Evolutionary conservation across 176 grass and related monocot genomes (phyloP).

Genomic region (Eragrostis nindensis): DNA sequence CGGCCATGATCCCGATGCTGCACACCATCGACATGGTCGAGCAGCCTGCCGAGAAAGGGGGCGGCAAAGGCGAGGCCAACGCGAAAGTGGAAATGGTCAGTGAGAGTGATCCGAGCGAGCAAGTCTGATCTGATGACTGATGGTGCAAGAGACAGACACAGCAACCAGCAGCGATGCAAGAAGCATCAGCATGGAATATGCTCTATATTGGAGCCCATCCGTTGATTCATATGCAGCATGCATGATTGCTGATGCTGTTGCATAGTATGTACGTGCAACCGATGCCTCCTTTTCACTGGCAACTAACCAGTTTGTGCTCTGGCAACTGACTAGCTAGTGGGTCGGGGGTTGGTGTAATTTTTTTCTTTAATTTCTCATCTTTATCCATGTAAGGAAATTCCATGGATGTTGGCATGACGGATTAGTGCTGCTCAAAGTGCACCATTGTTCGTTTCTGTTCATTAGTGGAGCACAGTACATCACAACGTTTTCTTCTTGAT

Average conservation of each 20-base stretch:
- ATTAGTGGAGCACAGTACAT: neutral
- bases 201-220: neutral
- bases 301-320: conserved; percentile 5
- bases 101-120: conserved; percentile 34
- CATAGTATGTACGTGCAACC: neutral
- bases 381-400: neutral
- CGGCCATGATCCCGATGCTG: conserved; percentile 49
- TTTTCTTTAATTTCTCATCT: neutral
- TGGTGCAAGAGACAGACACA: neutral
- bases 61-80: conserved; percentile 5
- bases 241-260: neutral
- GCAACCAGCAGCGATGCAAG: neutral
- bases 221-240: neutral
- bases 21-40: conserved; percentile 66
- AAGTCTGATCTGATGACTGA: conserved; percentile 21
- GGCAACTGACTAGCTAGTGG: conserved; percentile 12
- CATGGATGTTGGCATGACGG: neutral
- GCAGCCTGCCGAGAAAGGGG: conserved; percentile 3
- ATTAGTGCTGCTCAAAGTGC: neutral
- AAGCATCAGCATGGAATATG: neutral
- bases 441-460: neutral
- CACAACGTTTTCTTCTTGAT: neutral
- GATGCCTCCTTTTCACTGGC: conserved; percentile 3
- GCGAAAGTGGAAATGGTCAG: neutral
- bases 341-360: neutral